A percentile compares a stretch with the other conserved stretches of the same genome.
These are phyloP conservation scores for Aspergillus eucalypticola DNA, from an alignment of 2,329 filamentous ascomycete species.

Conservation along the genomic window DNA sequence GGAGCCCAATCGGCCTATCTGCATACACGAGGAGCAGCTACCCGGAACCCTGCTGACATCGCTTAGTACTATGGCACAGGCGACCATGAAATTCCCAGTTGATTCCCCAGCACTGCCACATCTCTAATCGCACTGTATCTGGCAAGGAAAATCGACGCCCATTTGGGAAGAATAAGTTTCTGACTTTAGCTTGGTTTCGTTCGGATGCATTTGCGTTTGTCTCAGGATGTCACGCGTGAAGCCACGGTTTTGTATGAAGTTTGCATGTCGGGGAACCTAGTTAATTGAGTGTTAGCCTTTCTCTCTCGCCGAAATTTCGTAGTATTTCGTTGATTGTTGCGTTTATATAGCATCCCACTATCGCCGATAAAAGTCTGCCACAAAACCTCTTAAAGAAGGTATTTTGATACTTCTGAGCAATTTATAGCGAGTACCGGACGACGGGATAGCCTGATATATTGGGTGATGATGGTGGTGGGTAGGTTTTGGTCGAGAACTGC, in stretches of 20 bases:
- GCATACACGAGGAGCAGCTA: not conserved
- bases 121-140: not conserved
- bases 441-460: not conserved
- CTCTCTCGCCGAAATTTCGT: not conserved
- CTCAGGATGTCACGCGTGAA: not conserved
- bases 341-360: not conserved
- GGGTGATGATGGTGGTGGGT: not conserved
- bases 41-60: constrained; percentile 1
- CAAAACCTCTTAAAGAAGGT: not conserved
- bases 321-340: not conserved
- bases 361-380: not conserved
- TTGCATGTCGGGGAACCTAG: not conserved
- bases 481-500: not conserved
- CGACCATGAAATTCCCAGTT: not conserved
- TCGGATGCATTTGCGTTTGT: not conserved
- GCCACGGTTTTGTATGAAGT: not conserved
- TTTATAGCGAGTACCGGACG: not conserved
- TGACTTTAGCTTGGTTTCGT: not conserved
- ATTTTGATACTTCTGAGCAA: not conserved
- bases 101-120: not conserved
- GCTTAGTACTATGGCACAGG: not conserved
- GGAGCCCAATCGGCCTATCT: not conserved
- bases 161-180: not conserved
- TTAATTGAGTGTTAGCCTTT: too few species aligned
- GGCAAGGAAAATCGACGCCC: not conserved